These are phyloP conservation scores for Rubia yunnanensis DNA, from an alignment of 257 asterid species.

Conservation along the genomic window DNA sequence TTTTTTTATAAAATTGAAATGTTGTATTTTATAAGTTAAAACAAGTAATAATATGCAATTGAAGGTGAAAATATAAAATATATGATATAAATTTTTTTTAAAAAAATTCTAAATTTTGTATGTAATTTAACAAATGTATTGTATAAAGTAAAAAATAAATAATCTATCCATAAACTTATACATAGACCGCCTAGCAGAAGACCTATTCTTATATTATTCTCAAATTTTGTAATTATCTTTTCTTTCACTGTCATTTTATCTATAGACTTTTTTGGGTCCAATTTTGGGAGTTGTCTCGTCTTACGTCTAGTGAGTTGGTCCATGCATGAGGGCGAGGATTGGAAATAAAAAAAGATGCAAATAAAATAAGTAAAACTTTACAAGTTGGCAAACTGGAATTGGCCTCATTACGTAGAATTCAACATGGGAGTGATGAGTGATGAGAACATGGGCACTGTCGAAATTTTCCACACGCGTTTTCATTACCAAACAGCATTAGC, in stretches of 20 bases:
- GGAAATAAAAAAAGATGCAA: background rate
- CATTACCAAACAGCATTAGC: background rate
- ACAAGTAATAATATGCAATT: too few species aligned
- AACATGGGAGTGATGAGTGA: slow-evolving; percentile 10
- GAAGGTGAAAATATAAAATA: too few species aligned
- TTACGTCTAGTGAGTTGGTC: background rate
- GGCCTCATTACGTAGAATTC: slow-evolving; percentile 8
- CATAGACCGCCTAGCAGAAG: too few species aligned
- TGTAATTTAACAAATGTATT: too few species aligned
- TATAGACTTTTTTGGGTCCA: background rate
- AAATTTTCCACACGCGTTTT: slow-evolving; percentile 7
- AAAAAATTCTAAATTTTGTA: too few species aligned
- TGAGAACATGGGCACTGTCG: slow-evolving; percentile 8
- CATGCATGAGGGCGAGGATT: background rate
- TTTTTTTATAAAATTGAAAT: too few species aligned
- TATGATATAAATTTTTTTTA: too few species aligned
- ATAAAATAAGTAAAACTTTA: too few species aligned
- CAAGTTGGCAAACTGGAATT: slow-evolving; percentile 9
- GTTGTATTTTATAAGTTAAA: too few species aligned
- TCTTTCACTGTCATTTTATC: background rate
- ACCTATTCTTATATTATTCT: too few species aligned
- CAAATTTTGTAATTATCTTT: background rate
- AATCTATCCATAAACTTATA: too few species aligned
- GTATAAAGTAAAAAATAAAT: too few species aligned
- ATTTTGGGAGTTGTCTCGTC: background rate